Percentiles rank a stretch among this genome's conserved stretches.
Evolutionary conservation across 108 stramenopile genomes (phyloP).

Genomic region (Nitzschia palea): DNA sequence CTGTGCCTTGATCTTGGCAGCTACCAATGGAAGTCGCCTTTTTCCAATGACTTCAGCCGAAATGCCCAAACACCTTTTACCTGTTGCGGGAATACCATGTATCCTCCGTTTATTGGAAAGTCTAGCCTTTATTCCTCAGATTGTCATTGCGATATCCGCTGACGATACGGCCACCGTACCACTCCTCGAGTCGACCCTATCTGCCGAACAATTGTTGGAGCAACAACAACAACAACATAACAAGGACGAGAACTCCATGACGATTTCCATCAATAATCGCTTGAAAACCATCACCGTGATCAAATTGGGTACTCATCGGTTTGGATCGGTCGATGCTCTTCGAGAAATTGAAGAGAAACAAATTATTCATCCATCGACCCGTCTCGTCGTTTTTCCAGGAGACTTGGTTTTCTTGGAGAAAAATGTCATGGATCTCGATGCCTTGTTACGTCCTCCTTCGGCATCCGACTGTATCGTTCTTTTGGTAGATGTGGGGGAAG

Average conservation of each 20-base stretch:
- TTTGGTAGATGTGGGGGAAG: constrained; percentile 74
- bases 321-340: constrained; percentile 73
- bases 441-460: constrained; percentile 28
- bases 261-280: background rate
- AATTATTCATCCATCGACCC: constrained; percentile 28
- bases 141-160: constrained; percentile 50
- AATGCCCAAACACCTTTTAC: constrained; percentile 75
- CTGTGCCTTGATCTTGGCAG: constrained; percentile 65
- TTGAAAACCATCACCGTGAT: constrained; percentile 42
- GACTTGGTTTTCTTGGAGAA: constrained; percentile 63
- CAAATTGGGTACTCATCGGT: constrained; percentile 50
- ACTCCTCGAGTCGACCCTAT: background rate
- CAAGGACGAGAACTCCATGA: background rate
- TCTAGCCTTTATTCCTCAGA: constrained; percentile 40
- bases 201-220: background rate
- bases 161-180: constrained; percentile 59
- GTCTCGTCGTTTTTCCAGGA: constrained; percentile 69
- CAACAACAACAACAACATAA: background rate
- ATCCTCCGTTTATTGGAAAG: constrained; percentile 48
- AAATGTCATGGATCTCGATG: constrained; percentile 6
- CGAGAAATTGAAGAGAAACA: constrained; percentile 51
- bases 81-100: constrained; percentile 47
- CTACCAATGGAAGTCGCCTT: constrained; percentile 64
- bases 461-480: constrained; percentile 58
- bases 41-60: constrained; percentile 64